phyloP scores from a whole-genome alignment of 2,329 filamentous ascomycete genomes.

The Pyricularia sp. region DNA sequence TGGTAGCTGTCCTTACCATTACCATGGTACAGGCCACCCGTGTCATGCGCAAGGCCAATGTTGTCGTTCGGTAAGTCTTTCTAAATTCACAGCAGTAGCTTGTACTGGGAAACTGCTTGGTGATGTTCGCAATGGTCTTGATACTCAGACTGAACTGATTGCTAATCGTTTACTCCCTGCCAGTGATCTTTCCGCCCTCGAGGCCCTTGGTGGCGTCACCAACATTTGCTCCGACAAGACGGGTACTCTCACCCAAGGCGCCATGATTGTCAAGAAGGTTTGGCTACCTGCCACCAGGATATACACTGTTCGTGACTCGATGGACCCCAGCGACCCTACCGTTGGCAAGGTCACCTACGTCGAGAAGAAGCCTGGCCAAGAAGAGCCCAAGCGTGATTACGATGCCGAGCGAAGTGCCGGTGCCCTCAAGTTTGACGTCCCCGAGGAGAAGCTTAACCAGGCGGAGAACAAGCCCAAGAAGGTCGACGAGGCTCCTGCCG shows the following conservation, averaged over 20 bases:
- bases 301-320: constrained; percentile 52
- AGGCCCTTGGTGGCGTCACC: constrained; percentile 61
- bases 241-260: constrained; percentile 58
- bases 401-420: constrained; percentile 51
- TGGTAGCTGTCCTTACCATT: constrained; percentile 62
- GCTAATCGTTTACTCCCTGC: constrained; percentile 8
- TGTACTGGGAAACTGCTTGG: neutral
- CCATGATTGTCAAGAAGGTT: constrained; percentile 60
- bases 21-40: constrained; percentile 60
- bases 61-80: constrained; percentile 49
- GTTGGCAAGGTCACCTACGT: constrained; percentile 43
- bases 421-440: constrained; percentile 53
- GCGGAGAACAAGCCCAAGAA: constrained; percentile 22
- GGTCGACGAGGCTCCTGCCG: constrained; percentile 21
- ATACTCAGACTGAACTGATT: neutral
- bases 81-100: neutral
- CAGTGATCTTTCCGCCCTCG: constrained; percentile 53
- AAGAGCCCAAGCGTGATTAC: constrained; percentile 36
- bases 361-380: constrained; percentile 16
- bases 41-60: constrained; percentile 54
- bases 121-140: neutral
- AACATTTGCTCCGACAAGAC: constrained; percentile 70
- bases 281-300: constrained; percentile 51
- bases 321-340: constrained; percentile 52
- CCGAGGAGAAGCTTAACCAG: constrained; percentile 42